These are phyloP conservation scores for Mimosa bimucronata DNA, from an alignment of 306 rosid genomes.

Conservation along the genomic window DNA sequence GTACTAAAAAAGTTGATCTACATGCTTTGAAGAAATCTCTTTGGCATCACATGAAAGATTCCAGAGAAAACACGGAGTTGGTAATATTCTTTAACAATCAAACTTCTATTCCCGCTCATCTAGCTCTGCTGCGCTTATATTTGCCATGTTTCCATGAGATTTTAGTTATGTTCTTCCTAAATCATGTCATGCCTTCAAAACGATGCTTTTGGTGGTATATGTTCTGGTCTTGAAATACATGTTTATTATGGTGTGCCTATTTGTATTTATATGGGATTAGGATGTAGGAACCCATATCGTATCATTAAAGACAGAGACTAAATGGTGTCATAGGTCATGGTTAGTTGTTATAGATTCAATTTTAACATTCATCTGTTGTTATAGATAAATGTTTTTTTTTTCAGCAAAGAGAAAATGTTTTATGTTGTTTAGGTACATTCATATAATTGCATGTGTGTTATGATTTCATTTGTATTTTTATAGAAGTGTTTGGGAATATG, in stretches of 20 bases:
- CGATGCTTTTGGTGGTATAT: not conserved
- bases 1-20: not conserved
- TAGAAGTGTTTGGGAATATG: not conserved
- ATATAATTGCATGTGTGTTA: not conserved
- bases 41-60: not conserved
- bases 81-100: not conserved
- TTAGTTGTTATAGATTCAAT: not conserved
- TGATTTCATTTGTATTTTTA: not conserved
- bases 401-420: not conserved
- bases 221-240: not conserved
- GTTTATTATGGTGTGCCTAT: not conserved
- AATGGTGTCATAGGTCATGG: not conserved
- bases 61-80: not conserved
- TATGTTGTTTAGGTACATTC: not conserved
- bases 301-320: not conserved
- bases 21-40: slow-evolving; percentile 9
- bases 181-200: not conserved
- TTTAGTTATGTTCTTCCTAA: not conserved
- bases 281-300: not conserved
- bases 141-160: not conserved
- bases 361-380: not conserved
- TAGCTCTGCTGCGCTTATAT: no score
- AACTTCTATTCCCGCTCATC: not conserved
- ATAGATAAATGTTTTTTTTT: not conserved
- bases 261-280: not conserved